Base-by-base conservation (phyloP, 345 rosid species). In the Durio zibethinus region DNA sequence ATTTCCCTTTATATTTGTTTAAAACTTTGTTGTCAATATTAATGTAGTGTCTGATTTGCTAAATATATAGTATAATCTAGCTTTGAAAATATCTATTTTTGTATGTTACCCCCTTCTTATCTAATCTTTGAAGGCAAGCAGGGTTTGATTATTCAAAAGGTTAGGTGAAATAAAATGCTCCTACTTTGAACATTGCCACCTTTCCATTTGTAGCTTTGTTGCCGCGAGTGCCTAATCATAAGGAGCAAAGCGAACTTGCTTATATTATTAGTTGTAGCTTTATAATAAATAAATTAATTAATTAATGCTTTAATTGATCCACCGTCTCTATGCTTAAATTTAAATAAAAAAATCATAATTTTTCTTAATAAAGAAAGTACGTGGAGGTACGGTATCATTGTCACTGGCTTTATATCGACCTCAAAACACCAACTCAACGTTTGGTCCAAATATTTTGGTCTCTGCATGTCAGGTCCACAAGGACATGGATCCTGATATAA, bases 41-140 rank as follows among this genome's bases (percentile, higher is more conserved):
- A 38, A 52, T 36, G 29, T 57, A 45, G 61, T 74, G 40, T 48
- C 11, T 47, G 27, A 70, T 36, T 64, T 64, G 69, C 21, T 18
- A 35, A 18, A 2, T 29, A 16, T 57, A 35, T 43, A 42, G 29
- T 20, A 0, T 2, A 45, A 11, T 60, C 35, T 14, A 50, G 21
- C 52, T 69, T 20, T 78, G 74, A 35, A 20, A 76, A 75, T 70
- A 38, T 52, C 42, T 25, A 77, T 38, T 79, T 67, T 77, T 77
- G 61, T 60, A 76, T 60, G 42, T 73, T 76, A 72, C 72, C 76
- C 76, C 52, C 14, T 36, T 62, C 40, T 68, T 15, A 76, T 65
- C 62, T 59, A 72, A 76, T 72, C 82, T 78, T 78, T 72, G 0
- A 76, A 76, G 77, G 79, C 75, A 73, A 80, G 79, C 21, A 38